Evolutionary conservation across 2,329 filamentous ascomycete species (phyloP).

Genomic region (Ascomycota sp.): DNA sequence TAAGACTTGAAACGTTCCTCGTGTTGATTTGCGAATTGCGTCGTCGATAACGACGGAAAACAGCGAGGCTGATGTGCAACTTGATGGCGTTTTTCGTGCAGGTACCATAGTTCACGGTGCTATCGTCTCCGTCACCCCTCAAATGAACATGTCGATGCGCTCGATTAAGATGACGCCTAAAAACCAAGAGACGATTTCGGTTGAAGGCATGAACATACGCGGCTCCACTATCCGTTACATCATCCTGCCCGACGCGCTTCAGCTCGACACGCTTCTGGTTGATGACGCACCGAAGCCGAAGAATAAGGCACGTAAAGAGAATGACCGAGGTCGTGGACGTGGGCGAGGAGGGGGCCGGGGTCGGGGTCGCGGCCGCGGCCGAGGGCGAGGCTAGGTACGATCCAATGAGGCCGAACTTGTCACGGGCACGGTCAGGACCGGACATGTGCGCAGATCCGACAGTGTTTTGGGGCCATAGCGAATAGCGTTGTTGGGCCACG

Average conservation of each 20-base stretch:
- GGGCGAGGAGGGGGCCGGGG: conserved; percentile 34
- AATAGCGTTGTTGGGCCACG: not conserved
- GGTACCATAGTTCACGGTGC: conserved; percentile 94
- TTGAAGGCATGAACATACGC: conserved; percentile 93
- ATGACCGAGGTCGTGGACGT: conserved; percentile 34
- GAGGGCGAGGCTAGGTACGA: conserved; percentile 10
- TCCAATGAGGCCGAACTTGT: not conserved
- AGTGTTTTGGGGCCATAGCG: not conserved
- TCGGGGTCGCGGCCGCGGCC: conserved; percentile 22
- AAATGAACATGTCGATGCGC: conserved; percentile 95
- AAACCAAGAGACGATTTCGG: conserved; percentile 66
- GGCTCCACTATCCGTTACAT: conserved; percentile 92
- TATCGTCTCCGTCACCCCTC: conserved; percentile 85
- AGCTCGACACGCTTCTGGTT: conserved; percentile 83
- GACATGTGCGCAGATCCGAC: not conserved
- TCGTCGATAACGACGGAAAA: conserved; percentile 1
- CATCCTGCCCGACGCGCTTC: conserved; percentile 88
- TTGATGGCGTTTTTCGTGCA: no score
- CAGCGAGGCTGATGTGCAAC: conserved; percentile 1
- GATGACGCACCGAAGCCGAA: conserved; percentile 96
- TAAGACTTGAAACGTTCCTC: not conserved
- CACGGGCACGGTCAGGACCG: not conserved
- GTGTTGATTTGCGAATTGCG: no score
- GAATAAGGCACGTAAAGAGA: conserved; percentile 97
- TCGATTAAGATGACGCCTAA: conserved; percentile 92